Base-by-base conservation (phyloP, 768 basidiomycete species). In the Pisolithus orientalis region DNA sequence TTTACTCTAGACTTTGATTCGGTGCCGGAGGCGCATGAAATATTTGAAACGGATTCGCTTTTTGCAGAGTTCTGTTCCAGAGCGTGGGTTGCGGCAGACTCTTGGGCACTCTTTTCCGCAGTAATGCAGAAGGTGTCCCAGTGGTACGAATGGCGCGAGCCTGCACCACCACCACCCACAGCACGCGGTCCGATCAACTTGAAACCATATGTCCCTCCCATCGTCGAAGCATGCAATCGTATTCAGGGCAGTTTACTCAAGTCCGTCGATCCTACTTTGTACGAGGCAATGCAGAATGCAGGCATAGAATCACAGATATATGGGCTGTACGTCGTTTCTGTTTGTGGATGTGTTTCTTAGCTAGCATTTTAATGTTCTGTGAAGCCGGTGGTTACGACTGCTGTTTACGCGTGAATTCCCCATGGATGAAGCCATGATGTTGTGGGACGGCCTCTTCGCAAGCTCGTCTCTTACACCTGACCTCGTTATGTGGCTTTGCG, bases 381-480 rank as follows among this genome's bases (percentile, higher is more conserved):
- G 27, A 56, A 94, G 92, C 53, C 94, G 96, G 29, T 98, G 94
- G 94, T 74, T 98, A 9, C 80, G 96, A 34, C 72, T 98, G 16
- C 73, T 99, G 6, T 98, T 97, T 69, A 94, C 94, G 4, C 79
- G 96, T 44, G 96, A 99, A 67, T 87, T 98, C 59, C 78, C 75
- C 39, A 80, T 97, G 75, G 61, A 73, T 3, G 85, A 90, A 55
- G 81, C 90, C 0, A 83, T 99, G 82, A 74, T 80, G 31, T 64
- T 99, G n/a, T 98, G 96, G 96, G 96, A 99, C 66, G 93, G 87
- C 1, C 66, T 98, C 8, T 95, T 99, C 65, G 91, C 95, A 0
- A 85, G 83, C 54, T 90, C 59, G 3, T 52, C 93, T 70, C 79
- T 88, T 17, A 75, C 85, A 0, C 73, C 95, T 28, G 82, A 85